Conservation (phyloP, 805 yeast species). For the Jamesozyma lodderae region DNA sequence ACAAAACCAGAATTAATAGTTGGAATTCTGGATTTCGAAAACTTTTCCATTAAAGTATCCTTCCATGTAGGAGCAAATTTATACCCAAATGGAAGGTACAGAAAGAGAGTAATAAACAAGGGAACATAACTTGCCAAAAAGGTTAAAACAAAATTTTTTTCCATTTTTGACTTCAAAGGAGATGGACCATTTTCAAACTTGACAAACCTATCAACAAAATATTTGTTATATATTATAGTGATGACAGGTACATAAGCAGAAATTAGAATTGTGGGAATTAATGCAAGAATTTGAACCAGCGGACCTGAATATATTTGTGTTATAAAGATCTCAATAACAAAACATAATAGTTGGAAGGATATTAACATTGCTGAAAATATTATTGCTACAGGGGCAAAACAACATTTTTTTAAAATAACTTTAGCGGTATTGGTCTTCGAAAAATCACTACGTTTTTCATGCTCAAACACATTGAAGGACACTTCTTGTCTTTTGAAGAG, state of each 20-base stretch:
- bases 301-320: constrained; percentile 87
- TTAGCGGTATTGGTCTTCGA: neutral
- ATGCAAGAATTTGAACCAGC: constrained; percentile 45
- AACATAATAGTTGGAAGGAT: constrained; percentile 57
- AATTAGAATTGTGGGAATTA: constrained; percentile 68
- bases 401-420: constrained; percentile 44
- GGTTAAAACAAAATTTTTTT: constrained; percentile 65
- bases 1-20: constrained; percentile 35
- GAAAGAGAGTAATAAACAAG: constrained; percentile 69
- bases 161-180: constrained; percentile 43
- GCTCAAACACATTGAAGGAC: constrained; percentile 13
- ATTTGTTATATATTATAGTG: constrained; percentile 47
- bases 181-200: constrained; percentile 50
- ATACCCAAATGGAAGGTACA: constrained; percentile 86
- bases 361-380: constrained; percentile 46
- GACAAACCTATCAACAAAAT: constrained; percentile 43
- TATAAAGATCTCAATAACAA: constrained; percentile 70
- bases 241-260: constrained; percentile 60
- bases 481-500: constrained; percentile 23
- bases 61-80: constrained; percentile 36
- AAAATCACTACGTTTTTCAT: neutral
- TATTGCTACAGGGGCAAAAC: constrained; percentile 63
- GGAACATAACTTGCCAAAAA: constrained; percentile 79
- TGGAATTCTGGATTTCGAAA: constrained; percentile 5
- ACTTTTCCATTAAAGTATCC: neutral